Evolutionary conservation across 306 rosid species (phyloP), one percentile per base, ranked within the genome.

Genomic region (Geum urbanum): DNA sequence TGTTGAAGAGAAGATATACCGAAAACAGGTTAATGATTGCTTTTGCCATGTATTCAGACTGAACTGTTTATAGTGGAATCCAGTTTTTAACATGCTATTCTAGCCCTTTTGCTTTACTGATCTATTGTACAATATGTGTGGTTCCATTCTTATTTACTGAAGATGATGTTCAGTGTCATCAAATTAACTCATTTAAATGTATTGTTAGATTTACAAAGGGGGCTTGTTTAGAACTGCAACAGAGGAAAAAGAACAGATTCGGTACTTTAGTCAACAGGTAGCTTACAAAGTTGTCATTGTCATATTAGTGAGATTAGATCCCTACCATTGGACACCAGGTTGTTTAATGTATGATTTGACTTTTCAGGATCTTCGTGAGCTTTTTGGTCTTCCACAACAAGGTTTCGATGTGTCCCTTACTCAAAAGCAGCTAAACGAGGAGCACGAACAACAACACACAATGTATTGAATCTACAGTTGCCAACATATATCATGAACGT

Each of bases 221-320:
- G 97, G 98, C 5, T 74, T 92, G 56, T 90, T 92, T 82, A 92
- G 76, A 90, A 88, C 94, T 14, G 97, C 96, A 70, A 90, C 97
- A 9, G 97, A 92, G 87, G 90, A 92, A 61, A 92, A 90, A 83
- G 98, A 90, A 69, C 98, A 92, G 84, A 87, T 81, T 43, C 87
- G 98, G 45, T 92, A 92, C 78, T 92, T 92, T 27, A 82, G 96
- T 83, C 98, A 90, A 80, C 96, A 90, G 96, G 98, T 92, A 81
- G 35, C 70, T 80, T 54, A 64, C 9, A 18, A 48, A 57, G 55
- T n/a, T 46, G 4, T 27, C 37, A 43, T 48, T 48, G 13, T 59
- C 66, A 50, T 62, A 69, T 0, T 5, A 47, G n/a, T 13, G 32
- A n/a, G 19, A 19, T 19, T 24, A 40, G 4, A 45, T 58, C 69